Evolutionary conservation across 441 rosid genomes (phyloP).

Genomic region (Corymbia citriodora): DNA sequence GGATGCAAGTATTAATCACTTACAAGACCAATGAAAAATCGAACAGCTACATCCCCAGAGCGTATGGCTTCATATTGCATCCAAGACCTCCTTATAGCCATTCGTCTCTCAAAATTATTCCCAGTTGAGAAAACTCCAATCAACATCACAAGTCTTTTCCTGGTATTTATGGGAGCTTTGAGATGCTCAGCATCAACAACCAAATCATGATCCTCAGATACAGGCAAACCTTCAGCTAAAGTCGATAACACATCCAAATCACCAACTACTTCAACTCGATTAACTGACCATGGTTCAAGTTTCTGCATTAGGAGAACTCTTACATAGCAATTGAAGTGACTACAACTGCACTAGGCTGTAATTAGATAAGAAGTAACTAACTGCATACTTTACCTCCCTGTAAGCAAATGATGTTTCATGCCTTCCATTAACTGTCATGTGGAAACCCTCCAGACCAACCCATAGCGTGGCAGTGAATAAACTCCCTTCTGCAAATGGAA

Average conservation of each 20-base stretch:
- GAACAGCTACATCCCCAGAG: conserved; percentile 77
- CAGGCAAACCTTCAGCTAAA: conserved; percentile 71
- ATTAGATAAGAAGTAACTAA: background rate
- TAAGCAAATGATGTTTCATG: conserved; percentile 81
- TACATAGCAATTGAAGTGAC: background rate
- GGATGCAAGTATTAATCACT: conserved; percentile 20
- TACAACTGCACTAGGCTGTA: background rate
- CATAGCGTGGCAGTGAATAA: conserved; percentile 78
- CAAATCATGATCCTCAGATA: conserved; percentile 57
- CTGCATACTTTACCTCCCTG: conserved; percentile 58
- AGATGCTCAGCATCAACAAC: conserved; percentile 52
- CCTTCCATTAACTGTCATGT: conserved; percentile 84
- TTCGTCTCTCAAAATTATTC: conserved; percentile 82
- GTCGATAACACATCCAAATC: conserved; percentile 52
- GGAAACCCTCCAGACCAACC: conserved; percentile 80
- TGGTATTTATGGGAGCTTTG: conserved; percentile 53
- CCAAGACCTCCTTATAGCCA: conserved; percentile 95
- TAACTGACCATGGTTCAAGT: conserved; percentile 81
- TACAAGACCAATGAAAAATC: conserved; percentile 90
- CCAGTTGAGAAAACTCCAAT: conserved; percentile 92
- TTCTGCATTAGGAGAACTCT: conserved; percentile 36
- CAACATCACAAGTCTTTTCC: conserved; percentile 46
- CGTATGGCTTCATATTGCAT: conserved; percentile 75
- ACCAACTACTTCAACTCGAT: conserved; percentile 53
- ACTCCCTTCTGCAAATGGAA: conserved; percentile 69